Conservation (phyloP, 805 yeast genomes). For the Candida sakaeoensis region DNA sequence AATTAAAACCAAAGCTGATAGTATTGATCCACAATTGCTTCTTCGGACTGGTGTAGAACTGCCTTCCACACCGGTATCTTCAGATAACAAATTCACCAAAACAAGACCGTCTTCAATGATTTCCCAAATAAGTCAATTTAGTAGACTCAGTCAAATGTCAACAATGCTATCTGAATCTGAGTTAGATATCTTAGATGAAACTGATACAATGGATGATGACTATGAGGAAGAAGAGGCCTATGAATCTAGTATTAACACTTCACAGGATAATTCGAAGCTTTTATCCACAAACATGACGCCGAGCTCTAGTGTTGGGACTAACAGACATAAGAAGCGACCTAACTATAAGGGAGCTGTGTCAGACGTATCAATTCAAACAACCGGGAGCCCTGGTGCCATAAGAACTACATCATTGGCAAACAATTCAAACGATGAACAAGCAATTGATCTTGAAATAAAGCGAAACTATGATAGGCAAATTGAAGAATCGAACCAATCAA, state of each 20-base stretch:
- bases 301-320: conserved; percentile 9
- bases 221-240: conserved; percentile 33
- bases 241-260: conserved; percentile 35
- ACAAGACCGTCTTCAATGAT: conserved; percentile 40
- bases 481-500: too few relatives aligned
- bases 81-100: conserved; percentile 10
- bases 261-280: conserved; percentile 22
- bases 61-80: conserved; percentile 8
- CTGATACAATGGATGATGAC: conserved; percentile 37
- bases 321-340: conserved; percentile 23
- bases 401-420: too few relatives aligned
- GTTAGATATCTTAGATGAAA: conserved; percentile 35
- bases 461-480: not conserved
- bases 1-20: not conserved
- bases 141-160: conserved; percentile 37
- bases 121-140: conserved; percentile 36
- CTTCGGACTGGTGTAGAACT: not conserved
- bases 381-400: too few relatives aligned
- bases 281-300: conserved; percentile 14
- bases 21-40: not conserved
- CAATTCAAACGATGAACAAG: not conserved
- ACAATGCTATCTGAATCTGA: conserved; percentile 42
- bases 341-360: conserved; percentile 29
- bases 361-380: conserved; percentile 34
- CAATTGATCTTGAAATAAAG: not conserved